Percentiles rank a stretch among this genome's conserved stretches.
Conservation (phyloP, 768 basidiomycete genomes). For the Rossbeevera mucosa region DNA sequence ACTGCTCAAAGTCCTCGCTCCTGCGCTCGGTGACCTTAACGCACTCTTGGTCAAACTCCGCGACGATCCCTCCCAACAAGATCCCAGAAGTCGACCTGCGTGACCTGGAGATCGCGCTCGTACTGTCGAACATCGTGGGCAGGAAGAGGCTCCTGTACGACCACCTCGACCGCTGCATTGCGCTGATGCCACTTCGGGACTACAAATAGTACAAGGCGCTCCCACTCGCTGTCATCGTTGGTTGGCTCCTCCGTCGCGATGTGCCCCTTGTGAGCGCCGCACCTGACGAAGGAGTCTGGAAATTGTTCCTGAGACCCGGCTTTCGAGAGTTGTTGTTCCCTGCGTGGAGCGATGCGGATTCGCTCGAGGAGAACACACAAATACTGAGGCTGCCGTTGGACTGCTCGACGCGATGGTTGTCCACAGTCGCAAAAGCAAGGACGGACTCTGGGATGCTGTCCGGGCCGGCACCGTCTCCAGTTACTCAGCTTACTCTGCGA, state of each 20-base stretch:
- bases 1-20: not conserved
- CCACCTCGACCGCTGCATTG: conserved; percentile 1
- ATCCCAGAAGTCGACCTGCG: conserved; percentile 3
- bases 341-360: conserved; percentile 5
- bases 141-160: not conserved
- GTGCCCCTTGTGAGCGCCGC: not conserved
- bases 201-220: conserved; percentile 1
- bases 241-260: conserved; percentile 8
- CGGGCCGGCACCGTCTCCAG: not conserved
- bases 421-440: not conserved
- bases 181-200: not conserved
- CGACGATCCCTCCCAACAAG: not conserved
- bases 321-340: conserved; percentile 3
- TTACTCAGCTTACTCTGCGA: not conserved
- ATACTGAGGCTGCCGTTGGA: conserved; percentile 2
- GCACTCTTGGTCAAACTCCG: not conserved
- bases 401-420: not conserved
- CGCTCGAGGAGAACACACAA: conserved; percentile 5
- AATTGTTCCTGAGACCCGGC: not conserved
- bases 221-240: not conserved
- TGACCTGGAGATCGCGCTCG: conserved; percentile 5
- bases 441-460: not conserved
- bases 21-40: conserved; percentile 3
- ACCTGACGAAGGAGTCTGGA: not conserved
- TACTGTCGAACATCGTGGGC: not conserved